Evolutionary conservation across 805 yeast genomes (phyloP), one percentile per base, ranked within the genome.

Genomic region (Wickerhamomyces hampshirensis): DNA sequence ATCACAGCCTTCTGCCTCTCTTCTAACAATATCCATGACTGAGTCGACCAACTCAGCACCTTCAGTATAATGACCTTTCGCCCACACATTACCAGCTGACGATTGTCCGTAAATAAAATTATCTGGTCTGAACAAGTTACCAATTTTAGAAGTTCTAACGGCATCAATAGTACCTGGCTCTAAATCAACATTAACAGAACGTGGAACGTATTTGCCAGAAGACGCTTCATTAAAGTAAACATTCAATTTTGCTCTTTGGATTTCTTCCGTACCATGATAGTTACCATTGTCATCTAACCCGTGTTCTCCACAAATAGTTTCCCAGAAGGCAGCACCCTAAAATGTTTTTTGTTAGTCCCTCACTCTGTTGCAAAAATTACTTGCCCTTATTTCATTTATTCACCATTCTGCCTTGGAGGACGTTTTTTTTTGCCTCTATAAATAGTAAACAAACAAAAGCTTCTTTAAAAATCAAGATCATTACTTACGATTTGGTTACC

Each of bases 141-240:
- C 83, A 72, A 86, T 93, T 41, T 75, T 71, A 50, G 98, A 97
- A 31, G 88, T 85, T 65, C 95, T 86, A 34, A 93, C 96, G 68
- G 93, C 96, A 61, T 91, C 98, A 51, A 91, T 84, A 40, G 93
- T 97, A 63, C 89, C 91, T 51, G 98, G 98, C 66, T 91, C 98
- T 57, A 91, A 78, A 71, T 91, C 98, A 32, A 91, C 97, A 65
- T 91, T 91, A 43, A 91, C 77, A 5, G 98, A 94, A 66, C 98
- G 84, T 58, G 98, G 98, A 48, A 91, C 98, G 65, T 85, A 91
- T 65, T 93, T 93, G 46, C 98, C 98, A 28, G 85, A 69, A 17
- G 95, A 87, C 27, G 98, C 93, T 70, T 91, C 98, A 51, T 88
- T 76, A 69, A 91, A 91, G 58, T 93, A 91, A 27, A 98, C 94